Evolutionary conservation across 192 early-diverging fungal species (phyloP), one percentile per base, ranked within the genome.

Genomic region (Coemansia guatemalensis): DNA sequence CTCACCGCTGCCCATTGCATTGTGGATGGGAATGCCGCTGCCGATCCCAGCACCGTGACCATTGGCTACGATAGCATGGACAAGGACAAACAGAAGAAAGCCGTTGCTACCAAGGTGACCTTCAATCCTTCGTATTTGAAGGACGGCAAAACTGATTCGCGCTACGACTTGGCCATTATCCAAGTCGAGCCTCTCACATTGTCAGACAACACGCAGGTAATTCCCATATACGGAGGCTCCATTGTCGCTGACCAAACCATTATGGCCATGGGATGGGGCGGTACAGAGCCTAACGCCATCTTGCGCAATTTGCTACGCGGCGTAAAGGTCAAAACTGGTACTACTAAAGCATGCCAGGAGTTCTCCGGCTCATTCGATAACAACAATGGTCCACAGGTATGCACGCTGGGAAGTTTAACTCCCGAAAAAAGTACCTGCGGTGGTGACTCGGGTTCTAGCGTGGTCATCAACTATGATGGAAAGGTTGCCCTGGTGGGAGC

Each of bases 201-300:
- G 14, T 52, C 54, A 30, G 32, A 26, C 14, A 54, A 2, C 33
- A 59, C 71, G 0, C 32, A 47, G 33, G 24, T 65, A 7, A 56
- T 70, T 4, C 54, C 68, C 2, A 71, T 82, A 11, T 77, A 62
- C 48, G 32, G 30, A 17, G 69, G 65, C 11, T 2, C 6, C 0
- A 51, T 82, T 18, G 49, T 30, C 8, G 48, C 56, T 1, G 56
- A 57, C 35, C 66, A 78, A 53, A 48, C 44, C 7, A 33, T 77
- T 17, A 27, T 76, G 54, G 72, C 81, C 8, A 74, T 71, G 50
- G 81, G 81, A 39, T 82, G 81, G 81, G 81, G 81, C 12, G 20
- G 51, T 0, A 69, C 72, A 2, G 66, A 74, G 8, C 50, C 44
- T 18, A 60, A 26, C 20, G 73, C 80, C 8, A 44, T 49, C 0